These are phyloP conservation scores for Podospora australis DNA, from an alignment of 495 filamentous ascomycete genomes.

Conservation along the genomic window DNA sequence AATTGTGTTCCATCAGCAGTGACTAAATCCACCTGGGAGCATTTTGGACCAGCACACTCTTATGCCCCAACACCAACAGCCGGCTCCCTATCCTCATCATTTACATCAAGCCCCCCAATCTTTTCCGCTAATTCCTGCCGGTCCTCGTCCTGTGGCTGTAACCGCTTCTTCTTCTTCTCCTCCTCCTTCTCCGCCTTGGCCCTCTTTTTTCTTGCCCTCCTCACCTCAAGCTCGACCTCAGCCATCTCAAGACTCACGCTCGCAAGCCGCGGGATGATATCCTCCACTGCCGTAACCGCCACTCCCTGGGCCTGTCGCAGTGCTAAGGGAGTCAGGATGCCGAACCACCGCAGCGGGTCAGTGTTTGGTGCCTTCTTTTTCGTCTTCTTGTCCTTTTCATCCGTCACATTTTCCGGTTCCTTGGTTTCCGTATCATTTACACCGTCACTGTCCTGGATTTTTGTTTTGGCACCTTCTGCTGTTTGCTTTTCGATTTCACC, in stretches of 20 bases:
- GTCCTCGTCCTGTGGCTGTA: too few species aligned
- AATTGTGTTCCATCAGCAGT: too few species aligned
- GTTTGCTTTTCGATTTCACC: neutral
- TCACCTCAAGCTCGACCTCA: slow-evolving; percentile 43
- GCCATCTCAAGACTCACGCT: slow-evolving; percentile 42
- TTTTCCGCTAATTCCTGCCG: slow-evolving; percentile 4
- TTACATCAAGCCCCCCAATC: neutral
- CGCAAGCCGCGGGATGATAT: slow-evolving; percentile 39
- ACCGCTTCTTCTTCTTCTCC: slow-evolving; percentile 13
- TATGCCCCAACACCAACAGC: neutral
- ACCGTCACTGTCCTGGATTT: slow-evolving; percentile 4
- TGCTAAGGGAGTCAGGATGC: slow-evolving; percentile 54
- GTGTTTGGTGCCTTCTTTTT: slow-evolving; percentile 3
- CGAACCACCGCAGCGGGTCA: slow-evolving; percentile 66
- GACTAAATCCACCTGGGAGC: too few species aligned
- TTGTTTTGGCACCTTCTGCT: slow-evolving; percentile 1
- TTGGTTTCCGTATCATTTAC: neutral
- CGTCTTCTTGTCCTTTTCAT: slow-evolving; percentile 2
- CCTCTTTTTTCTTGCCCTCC: slow-evolving; percentile 43
- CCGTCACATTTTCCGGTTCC: slow-evolving; percentile 3
- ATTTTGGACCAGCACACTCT: too few species aligned
- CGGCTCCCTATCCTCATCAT: neutral
- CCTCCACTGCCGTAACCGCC: slow-evolving; percentile 37
- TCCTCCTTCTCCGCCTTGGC: slow-evolving; percentile 35
- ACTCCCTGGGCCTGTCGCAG: slow-evolving; percentile 54